Percentiles rank a stretch among this genome's conserved stretches.
Conservation (phyloP, 1,284 basidiomycete genomes). For the Ceratobasidium sp. region DNA sequence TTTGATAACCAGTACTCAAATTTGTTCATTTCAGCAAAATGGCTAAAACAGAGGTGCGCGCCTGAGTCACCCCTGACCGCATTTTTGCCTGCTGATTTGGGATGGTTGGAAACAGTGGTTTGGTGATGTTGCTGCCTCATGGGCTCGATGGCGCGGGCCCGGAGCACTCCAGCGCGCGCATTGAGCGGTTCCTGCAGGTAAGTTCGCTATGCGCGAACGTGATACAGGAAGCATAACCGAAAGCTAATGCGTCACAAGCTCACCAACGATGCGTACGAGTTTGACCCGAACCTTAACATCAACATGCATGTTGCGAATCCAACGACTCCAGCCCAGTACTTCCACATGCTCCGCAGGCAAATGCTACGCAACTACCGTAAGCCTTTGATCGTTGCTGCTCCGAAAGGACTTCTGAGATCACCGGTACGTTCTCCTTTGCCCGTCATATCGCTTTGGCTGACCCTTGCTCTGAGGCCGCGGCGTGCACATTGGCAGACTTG, state of each 20-base stretch:
- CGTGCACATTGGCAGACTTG: conserved; percentile 74
- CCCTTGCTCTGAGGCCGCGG: conserved; percentile 67
- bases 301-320: conserved; percentile 88
- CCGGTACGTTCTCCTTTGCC: conserved; percentile 63
- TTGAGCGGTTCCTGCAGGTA: conserved; percentile 88
- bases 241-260: conserved; percentile 58
- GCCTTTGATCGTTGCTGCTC: conserved; percentile 82
- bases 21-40: conserved; percentile 72
- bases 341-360: conserved; percentile 87
- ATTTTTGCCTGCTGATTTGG: not conserved
- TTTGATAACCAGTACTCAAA: not conserved
- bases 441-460: not conserved
- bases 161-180: conserved; percentile 86
- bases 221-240: not conserved
- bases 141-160: conserved; percentile 90
- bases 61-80: not conserved
- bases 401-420: conserved; percentile 82
- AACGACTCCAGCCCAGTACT: conserved; percentile 88
- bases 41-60: conserved; percentile 79
- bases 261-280: conserved; percentile 72
- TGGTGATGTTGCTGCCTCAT: conserved; percentile 86
- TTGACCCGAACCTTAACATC: conserved; percentile 59
- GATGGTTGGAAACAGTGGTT: conserved; percentile 63
- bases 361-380: conserved; percentile 85
- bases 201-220: conserved; percentile 26